Base-by-base conservation (phyloP, 306 rosid species). In the Vigna trinervia region DNA sequence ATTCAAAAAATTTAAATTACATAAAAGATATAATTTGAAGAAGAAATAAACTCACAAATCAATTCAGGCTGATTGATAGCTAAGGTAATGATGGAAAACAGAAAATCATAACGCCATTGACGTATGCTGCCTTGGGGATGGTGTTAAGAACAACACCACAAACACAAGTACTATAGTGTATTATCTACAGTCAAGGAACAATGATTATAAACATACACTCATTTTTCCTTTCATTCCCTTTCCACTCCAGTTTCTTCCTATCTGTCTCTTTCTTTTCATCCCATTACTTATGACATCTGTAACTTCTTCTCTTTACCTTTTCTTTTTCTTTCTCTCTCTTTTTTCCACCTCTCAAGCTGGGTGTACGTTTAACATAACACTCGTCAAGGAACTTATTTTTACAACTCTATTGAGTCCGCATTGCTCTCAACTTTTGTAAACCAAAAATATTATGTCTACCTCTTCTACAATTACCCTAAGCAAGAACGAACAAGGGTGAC, bases 161-260 rank as follows among this genome's bases (percentile, higher is more conserved):
- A 61, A 7, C 48, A 23, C 79, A 58, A 34, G 45, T 43, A 69
- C 56, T 23, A 4, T 28, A 53, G 6, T 3, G 8, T 62, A 43
- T 52, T 50, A 17, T 59, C 83, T 69, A 28, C 51, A 43, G 50
- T 74, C 72, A 79, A 72, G 63, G 43, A 72, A 32, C 69, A 56
- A 22, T 56, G 26, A 54, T 10, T 9, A 9, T 54, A 54, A 54
- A 54, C 2, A 54, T 19, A 54, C 4, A 54, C 32, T 54, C 32
- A 54, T 54, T 3, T 54, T 20, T 28, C 10, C 32, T 54, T 54
- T 54, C 32, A 1, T 9, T 12, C 10, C 14, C 13, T 54, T 10
- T 8, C 6, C 61, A 54, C 32, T 9, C 61, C 14, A 54, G 1
- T 23, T 10, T 50, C 20, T 50, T 50, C 54, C 19, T 57, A 12